phyloP scores from a whole-genome alignment of 2,329 filamentous ascomycete species.

The Fusarium pseudonygamai region DNA sequence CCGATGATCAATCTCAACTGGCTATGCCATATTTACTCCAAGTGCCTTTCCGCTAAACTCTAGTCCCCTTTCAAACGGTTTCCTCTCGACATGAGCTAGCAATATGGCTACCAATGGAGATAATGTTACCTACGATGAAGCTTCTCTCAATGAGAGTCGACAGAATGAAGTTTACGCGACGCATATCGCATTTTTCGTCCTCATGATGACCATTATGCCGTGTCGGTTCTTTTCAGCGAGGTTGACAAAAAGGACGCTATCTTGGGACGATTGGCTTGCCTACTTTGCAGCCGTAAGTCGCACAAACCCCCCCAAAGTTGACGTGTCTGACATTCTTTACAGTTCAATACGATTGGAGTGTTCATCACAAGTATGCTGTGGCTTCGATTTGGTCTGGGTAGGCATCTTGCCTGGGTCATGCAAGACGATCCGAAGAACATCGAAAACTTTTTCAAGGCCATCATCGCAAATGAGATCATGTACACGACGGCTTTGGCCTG shows the following conservation, averaged over 20 bases:
- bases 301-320: rapidly evolving
- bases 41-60: neutral
- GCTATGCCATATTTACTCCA: neutral
- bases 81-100: neutral
- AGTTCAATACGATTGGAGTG: neutral
- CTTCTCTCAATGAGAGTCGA: neutral
- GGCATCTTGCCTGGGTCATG: neutral
- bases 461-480: neutral
- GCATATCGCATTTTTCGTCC: neutral
- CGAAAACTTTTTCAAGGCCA: neutral
- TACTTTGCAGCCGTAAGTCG: neutral
- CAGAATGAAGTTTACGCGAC: neutral
- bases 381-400: neutral
- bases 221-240: neutral
- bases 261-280: constrained; percentile 4
- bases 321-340: neutral
- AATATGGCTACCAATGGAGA: neutral
- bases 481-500: neutral
- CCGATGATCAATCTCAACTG: neutral
- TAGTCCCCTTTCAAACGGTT: no score
- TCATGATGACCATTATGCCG: neutral
- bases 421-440: neutral
- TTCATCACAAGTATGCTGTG: neutral
- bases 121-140: neutral
- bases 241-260: neutral